phyloP scores from a whole-genome alignment of 2,329 filamentous ascomycete genomes.

The Venturiaceae sp. region DNA sequence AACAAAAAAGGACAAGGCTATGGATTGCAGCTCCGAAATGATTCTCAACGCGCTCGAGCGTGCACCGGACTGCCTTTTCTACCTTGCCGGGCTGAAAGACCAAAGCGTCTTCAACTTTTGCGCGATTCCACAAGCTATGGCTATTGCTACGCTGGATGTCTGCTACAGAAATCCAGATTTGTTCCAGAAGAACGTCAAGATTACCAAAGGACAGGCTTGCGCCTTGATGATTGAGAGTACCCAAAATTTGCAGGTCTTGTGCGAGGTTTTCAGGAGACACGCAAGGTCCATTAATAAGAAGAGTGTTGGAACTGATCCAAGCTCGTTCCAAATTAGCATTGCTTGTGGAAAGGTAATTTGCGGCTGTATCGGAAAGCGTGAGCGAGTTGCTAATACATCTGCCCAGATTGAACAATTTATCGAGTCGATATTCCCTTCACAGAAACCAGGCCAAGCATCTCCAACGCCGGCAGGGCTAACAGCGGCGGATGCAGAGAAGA shows the following conservation, averaged over 20 bases:
- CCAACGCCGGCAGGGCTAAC: slow-evolving; percentile 17
- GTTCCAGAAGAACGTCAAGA: slow-evolving; percentile 85
- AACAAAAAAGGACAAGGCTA: slow-evolving; percentile 63
- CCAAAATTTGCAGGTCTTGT: slow-evolving; percentile 75
- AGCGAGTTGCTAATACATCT: neutral
- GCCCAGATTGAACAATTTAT: slow-evolving; percentile 86
- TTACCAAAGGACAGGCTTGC: slow-evolving; percentile 90
- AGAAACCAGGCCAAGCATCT: slow-evolving; percentile 51
- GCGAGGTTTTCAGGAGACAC: slow-evolving; percentile 72
- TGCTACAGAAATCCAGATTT: slow-evolving; percentile 87
- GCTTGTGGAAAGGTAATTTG: slow-evolving; percentile 66
- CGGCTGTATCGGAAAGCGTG: neutral
- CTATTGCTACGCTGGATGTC: slow-evolving; percentile 84
- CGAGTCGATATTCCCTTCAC: slow-evolving; percentile 81
- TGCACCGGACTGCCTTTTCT: slow-evolving; percentile 90
- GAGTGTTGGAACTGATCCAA: slow-evolving; percentile 88
- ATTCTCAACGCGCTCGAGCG: slow-evolving; percentile 80
- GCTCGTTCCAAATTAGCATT: slow-evolving; percentile 84
- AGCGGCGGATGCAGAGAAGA: slow-evolving; percentile 47
- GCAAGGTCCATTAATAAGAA: slow-evolving; percentile 77
- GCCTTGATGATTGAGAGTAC: slow-evolving; percentile 86
- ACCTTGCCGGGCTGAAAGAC: slow-evolving; percentile 88
- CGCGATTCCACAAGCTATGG: slow-evolving; percentile 94
- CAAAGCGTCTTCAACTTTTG: slow-evolving; percentile 99
- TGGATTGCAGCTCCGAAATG: slow-evolving; percentile 89